Evolutionary conservation across 2,329 filamentous ascomycete genomes (phyloP).

Genomic region (Torrubiella hemipterigena): DNA sequence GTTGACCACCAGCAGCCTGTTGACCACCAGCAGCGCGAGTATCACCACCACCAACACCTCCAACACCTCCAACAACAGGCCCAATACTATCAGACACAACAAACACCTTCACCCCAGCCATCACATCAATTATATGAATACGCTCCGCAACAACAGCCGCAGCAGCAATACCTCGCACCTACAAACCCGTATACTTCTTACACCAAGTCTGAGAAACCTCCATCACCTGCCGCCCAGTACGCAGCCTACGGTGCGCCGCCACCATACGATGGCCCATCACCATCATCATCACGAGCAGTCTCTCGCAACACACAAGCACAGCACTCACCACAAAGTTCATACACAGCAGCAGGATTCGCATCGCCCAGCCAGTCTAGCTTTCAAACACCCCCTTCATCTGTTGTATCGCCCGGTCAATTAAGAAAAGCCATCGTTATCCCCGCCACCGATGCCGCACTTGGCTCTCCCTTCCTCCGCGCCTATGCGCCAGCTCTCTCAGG

Average conservation of each 20-base stretch:
- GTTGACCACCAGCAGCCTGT: no score
- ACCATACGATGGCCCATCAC: neutral
- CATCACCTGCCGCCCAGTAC: no score
- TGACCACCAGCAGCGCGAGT: no score
- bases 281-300: no score
- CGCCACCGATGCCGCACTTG: constrained; percentile 7
- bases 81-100: no score
- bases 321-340: neutral
- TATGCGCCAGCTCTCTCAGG: constrained; percentile 8
- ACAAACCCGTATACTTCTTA: no score
- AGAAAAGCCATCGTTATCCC: constrained; percentile 9
- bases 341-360: neutral
- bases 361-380: neutral
- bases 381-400: neutral
- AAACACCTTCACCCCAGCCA: neutral
- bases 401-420: neutral
- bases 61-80: no score
- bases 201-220: no score
- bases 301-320: neutral
- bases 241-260: neutral
- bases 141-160: neutral
- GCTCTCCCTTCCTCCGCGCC: constrained; percentile 10
- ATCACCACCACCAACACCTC: no score
- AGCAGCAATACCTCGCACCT: neutral
- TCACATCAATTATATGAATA: neutral